A percentile compares a stretch with the other conserved stretches of the same genome.
Conservation (phyloP, 768 basidiomycete genomes). For the Sarcodon sp. region DNA sequence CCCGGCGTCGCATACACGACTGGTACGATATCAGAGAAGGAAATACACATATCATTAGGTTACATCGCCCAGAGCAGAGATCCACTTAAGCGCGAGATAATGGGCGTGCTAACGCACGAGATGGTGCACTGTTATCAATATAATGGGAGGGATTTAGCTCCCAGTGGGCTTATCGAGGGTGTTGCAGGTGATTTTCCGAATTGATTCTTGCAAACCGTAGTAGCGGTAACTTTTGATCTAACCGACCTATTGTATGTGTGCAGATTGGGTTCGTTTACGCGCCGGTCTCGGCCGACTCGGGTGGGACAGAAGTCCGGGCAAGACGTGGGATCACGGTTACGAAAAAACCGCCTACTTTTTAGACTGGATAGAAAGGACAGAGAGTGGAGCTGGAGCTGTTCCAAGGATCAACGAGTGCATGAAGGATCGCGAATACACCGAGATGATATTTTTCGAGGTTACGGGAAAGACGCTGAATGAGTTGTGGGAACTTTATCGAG, state of each 20-base stretch:
- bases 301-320: constrained; percentile 36
- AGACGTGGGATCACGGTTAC: constrained; percentile 69
- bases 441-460: constrained; percentile 35
- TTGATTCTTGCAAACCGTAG: background rate
- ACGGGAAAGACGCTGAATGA: constrained; percentile 38
- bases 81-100: constrained; percentile 43
- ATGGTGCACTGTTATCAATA: constrained; percentile 73
- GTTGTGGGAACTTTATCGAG: constrained; percentile 48
- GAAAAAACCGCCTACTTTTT: constrained; percentile 65
- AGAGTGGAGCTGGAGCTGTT: constrained; percentile 36
- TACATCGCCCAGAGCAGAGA: constrained; percentile 37
- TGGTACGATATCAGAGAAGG: constrained; percentile 46
- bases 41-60: constrained; percentile 61
- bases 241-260: background rate
- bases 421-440: constrained; percentile 35
- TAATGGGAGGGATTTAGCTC: constrained; percentile 45
- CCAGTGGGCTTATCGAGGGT: constrained; percentile 67
- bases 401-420: constrained; percentile 44
- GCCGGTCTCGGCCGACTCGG: constrained; percentile 53
- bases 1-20: constrained; percentile 50
- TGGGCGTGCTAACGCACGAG: constrained; percentile 63
- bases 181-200: constrained; percentile 43
- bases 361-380: constrained; percentile 45
- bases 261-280: constrained; percentile 62
- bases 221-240: no score